phyloP scores from a whole-genome alignment of 441 rosid genomes.

The Metrosideros polymorpha region DNA sequence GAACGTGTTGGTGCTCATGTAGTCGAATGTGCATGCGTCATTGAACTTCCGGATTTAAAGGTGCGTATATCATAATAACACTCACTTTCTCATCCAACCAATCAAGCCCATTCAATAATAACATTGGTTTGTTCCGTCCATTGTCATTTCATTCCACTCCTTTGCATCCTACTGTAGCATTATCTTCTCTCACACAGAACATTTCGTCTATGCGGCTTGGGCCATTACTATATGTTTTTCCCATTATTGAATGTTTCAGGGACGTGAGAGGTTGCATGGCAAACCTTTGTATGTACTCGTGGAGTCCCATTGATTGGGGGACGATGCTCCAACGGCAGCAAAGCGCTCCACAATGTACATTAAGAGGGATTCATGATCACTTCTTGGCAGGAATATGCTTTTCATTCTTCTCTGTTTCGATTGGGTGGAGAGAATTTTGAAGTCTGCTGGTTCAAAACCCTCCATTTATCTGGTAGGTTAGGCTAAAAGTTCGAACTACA shows the following conservation, averaged over 20 bases:
- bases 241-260: constrained; percentile 28
- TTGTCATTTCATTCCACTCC: neutral
- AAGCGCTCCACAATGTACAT: neutral
- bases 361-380: neutral
- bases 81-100: neutral
- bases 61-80: constrained; percentile 9
- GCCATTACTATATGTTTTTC: neutral
- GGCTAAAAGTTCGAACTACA: neutral
- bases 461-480: neutral
- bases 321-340: neutral
- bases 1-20: constrained; percentile 79
- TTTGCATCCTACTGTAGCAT: neutral
- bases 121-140: neutral
- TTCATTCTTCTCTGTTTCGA: neutral
- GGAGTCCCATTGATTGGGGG: constrained; percentile 44
- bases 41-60: constrained; percentile 73
- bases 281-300: constrained; percentile 66
- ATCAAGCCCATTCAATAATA: neutral
- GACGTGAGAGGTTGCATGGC: constrained; percentile 58
- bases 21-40: constrained; percentile 77
- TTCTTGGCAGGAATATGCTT: neutral
- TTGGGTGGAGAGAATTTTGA: neutral
- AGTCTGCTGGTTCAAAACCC: neutral
- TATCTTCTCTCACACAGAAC: neutral
- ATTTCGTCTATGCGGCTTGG: neutral